Conservation (phyloP, 768 basidiomycete genomes). For the Multifurca ochricompacta region DNA sequence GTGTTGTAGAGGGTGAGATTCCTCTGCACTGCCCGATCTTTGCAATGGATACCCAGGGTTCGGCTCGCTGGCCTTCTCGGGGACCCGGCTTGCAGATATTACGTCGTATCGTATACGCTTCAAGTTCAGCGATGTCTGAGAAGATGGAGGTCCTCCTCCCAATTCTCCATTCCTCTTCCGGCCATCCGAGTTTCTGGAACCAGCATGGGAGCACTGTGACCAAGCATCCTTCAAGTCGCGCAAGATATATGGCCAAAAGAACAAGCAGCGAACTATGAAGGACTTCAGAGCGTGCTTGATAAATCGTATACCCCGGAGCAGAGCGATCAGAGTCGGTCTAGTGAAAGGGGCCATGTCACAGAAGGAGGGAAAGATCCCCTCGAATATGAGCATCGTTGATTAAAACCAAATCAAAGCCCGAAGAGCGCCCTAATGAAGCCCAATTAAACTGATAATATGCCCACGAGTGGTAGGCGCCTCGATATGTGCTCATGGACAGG, state of each 20-base stretch:
- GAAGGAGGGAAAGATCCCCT: too few species aligned
- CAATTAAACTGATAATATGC: too few species aligned
- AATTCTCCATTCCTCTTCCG: background rate
- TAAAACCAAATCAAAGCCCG: too few species aligned
- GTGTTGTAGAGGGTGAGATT: background rate
- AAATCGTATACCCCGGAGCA: background rate
- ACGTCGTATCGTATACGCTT: background rate
- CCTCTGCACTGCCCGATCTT: background rate
- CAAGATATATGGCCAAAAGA: background rate
- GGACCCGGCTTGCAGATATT: background rate
- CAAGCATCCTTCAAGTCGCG: background rate
- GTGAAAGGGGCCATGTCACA: background rate
- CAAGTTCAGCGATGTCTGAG: too few species aligned
- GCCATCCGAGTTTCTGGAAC: background rate
- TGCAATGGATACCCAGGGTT: background rate
- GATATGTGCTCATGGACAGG: too few species aligned
- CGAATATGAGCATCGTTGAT: background rate
- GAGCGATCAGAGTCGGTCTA: background rate
- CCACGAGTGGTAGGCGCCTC: too few species aligned
- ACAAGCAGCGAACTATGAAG: background rate
- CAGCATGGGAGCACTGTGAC: background rate
- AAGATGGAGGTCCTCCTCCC: background rate
- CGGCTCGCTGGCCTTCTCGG: background rate
- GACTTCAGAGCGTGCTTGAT: background rate
- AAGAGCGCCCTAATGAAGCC: too few species aligned